Evolutionary conservation across 2,329 filamentous ascomycete genomes (phyloP).

Genomic region (Amesomyces nigricolor): DNA sequence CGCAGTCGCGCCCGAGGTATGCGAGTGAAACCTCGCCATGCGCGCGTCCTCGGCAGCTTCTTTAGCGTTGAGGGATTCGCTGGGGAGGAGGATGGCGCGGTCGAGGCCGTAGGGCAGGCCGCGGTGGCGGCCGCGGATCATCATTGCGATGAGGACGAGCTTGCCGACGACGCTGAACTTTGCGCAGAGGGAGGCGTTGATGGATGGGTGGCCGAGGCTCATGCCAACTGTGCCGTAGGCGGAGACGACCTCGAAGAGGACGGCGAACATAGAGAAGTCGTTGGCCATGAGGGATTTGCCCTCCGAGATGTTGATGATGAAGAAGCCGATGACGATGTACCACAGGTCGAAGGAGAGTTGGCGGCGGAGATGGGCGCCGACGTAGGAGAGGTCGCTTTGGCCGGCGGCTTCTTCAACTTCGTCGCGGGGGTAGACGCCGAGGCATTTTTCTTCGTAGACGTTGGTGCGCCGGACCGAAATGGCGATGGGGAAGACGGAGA

Average conservation of each 20-base stretch:
- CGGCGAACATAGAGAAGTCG: slow-evolving; percentile 62
- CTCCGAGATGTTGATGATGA: slow-evolving; percentile 87
- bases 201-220: slow-evolving; percentile 70
- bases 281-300: slow-evolving; percentile 58
- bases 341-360: slow-evolving; percentile 96
- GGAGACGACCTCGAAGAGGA: slow-evolving; percentile 81
- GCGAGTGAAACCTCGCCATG: slow-evolving; percentile 34
- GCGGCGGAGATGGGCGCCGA: slow-evolving; percentile 83
- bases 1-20: slow-evolving; percentile 28
- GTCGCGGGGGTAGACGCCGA: slow-evolving; percentile 62
- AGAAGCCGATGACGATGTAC: slow-evolving; percentile 92
- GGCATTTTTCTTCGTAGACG: slow-evolving; percentile 87
- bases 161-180: slow-evolving; percentile 74
- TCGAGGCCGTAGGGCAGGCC: slow-evolving; percentile 63
- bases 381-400: slow-evolving; percentile 67
- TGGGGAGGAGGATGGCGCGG: slow-evolving; percentile 54
- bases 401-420: slow-evolving; percentile 45
- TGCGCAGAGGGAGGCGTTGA: slow-evolving; percentile 74
- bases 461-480: slow-evolving; percentile 92
- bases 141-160: slow-evolving; percentile 63
- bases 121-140: slow-evolving; percentile 63
- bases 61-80: slow-evolving; percentile 49
- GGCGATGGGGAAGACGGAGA: slow-evolving; percentile 92
- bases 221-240: slow-evolving; percentile 94
- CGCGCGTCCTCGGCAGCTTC: slow-evolving; percentile 44